A percentile compares a stretch with the other conserved stretches of the same genome.
Evolutionary conservation across 306 rosid genomes (phyloP).

Genomic region (Sophora flavescens): DNA sequence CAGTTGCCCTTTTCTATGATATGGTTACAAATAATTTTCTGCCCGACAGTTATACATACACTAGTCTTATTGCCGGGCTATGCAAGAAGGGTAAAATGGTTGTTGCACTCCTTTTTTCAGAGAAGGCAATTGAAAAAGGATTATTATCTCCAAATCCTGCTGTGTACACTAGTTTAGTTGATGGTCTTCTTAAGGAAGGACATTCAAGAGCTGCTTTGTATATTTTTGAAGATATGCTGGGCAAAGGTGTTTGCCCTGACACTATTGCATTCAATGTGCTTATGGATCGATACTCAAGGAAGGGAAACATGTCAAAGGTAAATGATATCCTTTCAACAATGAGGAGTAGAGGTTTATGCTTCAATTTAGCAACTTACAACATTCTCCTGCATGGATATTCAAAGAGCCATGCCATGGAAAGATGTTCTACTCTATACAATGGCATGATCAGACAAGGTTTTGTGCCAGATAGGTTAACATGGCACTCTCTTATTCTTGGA

Average conservation of each 20-base stretch:
- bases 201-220: slow-evolving; percentile 67
- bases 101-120: slow-evolving; percentile 62
- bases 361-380: slow-evolving; percentile 69
- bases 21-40: slow-evolving; percentile 65
- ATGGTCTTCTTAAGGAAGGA: slow-evolving; percentile 75
- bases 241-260: slow-evolving; percentile 64
- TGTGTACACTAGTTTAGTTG: slow-evolving; percentile 64
- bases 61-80: slow-evolving; percentile 67
- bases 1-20: slow-evolving; percentile 64
- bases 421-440: slow-evolving; percentile 56
- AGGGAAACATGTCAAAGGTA: slow-evolving; percentile 60
- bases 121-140: slow-evolving; percentile 60
- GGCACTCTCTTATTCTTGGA: slow-evolving; percentile 76
- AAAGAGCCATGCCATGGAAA: slow-evolving; percentile 51
- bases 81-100: slow-evolving; percentile 69
- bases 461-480: slow-evolving; percentile 64
- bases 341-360: slow-evolving; percentile 55
- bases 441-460: slow-evolving; percentile 56
- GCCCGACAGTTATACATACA: slow-evolving; percentile 68
- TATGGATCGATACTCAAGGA: slow-evolving; percentile 69
- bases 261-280: slow-evolving; percentile 63
- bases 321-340: slow-evolving; percentile 60
- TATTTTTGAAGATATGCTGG: slow-evolving; percentile 72
- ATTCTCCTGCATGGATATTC: slow-evolving; percentile 80
- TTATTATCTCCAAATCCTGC: slow-evolving; percentile 57